These are phyloP conservation scores for Sclerotinia sclerotiorum DNA, from an alignment of 2,329 filamentous ascomycete species.

Conservation along the genomic window DNA sequence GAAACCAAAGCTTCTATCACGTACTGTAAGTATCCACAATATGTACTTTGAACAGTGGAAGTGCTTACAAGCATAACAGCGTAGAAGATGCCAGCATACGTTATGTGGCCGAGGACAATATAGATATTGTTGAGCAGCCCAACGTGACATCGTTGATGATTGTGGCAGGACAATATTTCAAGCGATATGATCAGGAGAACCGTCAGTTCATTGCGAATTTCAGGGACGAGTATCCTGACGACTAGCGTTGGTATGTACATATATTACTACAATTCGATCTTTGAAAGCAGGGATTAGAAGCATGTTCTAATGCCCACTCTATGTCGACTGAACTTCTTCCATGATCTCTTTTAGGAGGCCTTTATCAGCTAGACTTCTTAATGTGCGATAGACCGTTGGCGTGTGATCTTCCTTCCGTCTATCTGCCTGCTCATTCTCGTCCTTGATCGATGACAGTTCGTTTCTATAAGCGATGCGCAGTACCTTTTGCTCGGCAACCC, in stretches of 20 bases:
- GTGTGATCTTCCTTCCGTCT: constrained; percentile 67
- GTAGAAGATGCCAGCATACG: constrained; percentile 67
- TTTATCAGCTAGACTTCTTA: constrained; percentile 67
- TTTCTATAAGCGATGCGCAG: constrained; percentile 49
- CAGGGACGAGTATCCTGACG: constrained; percentile 80
- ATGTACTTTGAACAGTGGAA: constrained; percentile 19
- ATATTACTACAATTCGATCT: constrained; percentile 1
- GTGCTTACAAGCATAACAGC: constrained; percentile 45
- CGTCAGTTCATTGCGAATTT: constrained; percentile 82
- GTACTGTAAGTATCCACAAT: constrained; percentile 66
- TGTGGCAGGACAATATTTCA: constrained; percentile 83
- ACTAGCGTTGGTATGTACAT: constrained; percentile 48
- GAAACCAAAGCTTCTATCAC: constrained; percentile 76
- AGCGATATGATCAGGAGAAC: constrained; percentile 68
- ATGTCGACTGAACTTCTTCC: constrained; percentile 23
- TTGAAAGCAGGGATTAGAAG: background rate
- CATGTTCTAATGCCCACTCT: constrained; percentile 6
- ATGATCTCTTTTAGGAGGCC: constrained; percentile 54
- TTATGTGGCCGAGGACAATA: constrained; percentile 80
- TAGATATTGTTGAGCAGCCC: constrained; percentile 57
- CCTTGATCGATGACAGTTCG: constrained; percentile 48
- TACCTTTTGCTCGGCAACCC: constrained; percentile 46
- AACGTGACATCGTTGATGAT: constrained; percentile 62
- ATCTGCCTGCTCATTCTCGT: constrained; percentile 53
- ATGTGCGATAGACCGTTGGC: constrained; percentile 66